Conservation (phyloP, 1,284 basidiomycete genomes). For the Trichosporon faecale region DNA sequence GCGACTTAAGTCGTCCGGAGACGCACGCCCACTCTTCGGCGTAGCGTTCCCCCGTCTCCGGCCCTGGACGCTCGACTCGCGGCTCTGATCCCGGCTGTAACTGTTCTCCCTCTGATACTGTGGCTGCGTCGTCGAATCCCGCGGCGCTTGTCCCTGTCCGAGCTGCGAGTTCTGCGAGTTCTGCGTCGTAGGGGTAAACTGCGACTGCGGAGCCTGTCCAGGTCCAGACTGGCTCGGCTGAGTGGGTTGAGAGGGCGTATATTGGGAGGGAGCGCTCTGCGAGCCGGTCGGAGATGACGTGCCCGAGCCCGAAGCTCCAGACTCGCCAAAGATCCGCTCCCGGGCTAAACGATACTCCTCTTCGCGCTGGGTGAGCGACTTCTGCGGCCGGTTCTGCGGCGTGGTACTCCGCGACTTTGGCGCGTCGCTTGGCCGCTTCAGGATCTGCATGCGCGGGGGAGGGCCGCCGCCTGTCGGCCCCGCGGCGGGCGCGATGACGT, state of each 20-base stretch:
- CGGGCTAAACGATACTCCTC: slow-evolving; percentile 29
- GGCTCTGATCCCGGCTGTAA: background rate
- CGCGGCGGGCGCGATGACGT: background rate
- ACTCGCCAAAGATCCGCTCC: slow-evolving; percentile 25
- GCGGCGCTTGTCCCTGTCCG: too few species aligned
- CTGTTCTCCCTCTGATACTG: background rate
- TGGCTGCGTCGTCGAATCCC: background rate
- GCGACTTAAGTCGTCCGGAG: background rate
- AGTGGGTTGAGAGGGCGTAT: background rate
- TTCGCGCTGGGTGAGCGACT: slow-evolving; percentile 25
- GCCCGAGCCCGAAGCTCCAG: background rate
- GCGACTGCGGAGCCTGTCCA: too few species aligned
- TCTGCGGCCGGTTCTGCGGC: slow-evolving; percentile 21
- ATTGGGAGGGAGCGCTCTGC: background rate
- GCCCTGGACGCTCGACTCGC: background rate
- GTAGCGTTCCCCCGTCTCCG: background rate
- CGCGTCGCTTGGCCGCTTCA: slow-evolving; percentile 19
- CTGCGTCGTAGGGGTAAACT: background rate
- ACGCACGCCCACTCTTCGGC: background rate
- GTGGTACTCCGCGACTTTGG: background rate
- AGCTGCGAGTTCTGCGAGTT: too few species aligned
- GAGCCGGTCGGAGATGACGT: slow-evolving; percentile 1
- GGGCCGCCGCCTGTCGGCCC: slow-evolving; percentile 13
- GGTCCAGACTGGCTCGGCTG: too few species aligned
- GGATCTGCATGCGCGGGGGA: slow-evolving; percentile 25